Percentiles rank a stretch among this genome's conserved stretches.
phyloP scores from a whole-genome alignment of 2,329 filamentous ascomycete species.

The Metarhizium robertsii region DNA sequence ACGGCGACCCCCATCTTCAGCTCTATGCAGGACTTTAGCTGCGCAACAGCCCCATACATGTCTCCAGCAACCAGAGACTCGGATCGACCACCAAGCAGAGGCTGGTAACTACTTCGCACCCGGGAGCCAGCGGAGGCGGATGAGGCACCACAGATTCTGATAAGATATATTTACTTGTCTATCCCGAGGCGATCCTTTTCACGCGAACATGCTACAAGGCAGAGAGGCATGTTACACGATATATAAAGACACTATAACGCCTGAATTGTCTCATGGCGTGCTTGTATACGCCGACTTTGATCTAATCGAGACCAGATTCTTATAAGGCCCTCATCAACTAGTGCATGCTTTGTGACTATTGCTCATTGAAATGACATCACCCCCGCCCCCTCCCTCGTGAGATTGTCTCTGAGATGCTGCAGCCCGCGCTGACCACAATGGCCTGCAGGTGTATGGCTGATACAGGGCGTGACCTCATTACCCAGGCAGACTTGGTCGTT shows the following conservation, averaged over 20 bases:
- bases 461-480: conserved; percentile 3
- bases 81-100: background rate
- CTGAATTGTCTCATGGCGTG: background rate
- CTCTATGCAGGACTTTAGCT: background rate
- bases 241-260: background rate
- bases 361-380: too few relatives aligned
- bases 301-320: background rate
- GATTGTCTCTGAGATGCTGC: too few relatives aligned
- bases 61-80: background rate
- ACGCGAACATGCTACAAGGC: background rate
- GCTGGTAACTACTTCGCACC: background rate
- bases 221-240: background rate
- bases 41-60: background rate
- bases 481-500: background rate
- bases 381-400: too few relatives aligned
- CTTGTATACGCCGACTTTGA: background rate
- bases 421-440: too few relatives aligned
- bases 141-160: background rate
- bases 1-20: background rate
- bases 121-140: background rate
- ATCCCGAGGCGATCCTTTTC: background rate
- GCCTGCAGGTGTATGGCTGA: background rate
- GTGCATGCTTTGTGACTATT: too few relatives aligned
- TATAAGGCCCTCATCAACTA: background rate
- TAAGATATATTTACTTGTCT: background rate